Evolutionary conservation across 176 grass and related monocot species (phyloP), one percentile per base, ranked within the genome.

Genomic region (Avena sativa): DNA sequence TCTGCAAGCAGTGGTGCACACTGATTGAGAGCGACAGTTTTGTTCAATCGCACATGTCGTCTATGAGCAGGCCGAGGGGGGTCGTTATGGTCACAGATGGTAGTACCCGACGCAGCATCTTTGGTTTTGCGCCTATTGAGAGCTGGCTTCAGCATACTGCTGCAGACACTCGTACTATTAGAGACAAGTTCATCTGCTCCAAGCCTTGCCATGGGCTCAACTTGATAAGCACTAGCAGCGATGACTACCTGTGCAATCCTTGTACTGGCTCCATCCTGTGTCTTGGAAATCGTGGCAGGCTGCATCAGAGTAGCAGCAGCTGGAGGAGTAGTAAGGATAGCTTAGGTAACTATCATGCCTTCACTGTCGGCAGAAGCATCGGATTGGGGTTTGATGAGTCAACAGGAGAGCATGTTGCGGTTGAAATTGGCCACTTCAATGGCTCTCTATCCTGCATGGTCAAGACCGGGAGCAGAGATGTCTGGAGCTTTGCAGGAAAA

Each of bases 161-260:
- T 38, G 14, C 21, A 20, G 15, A 5, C 4, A 38, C 36, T 38
- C 36, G 36, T 52, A 48, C 56, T 40, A 16, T 38, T 5, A n/a
- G 12, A 2, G 28, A 20, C 44, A 82, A n/a, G 64, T 56, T 82
- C 2, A 19, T 82, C 2, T 82, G 80, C 80, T 82, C 80, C 80
- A 82, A 82, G 64, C 64, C 80, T 3, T 82, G 80, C 64, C 63
- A 70, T 1, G 80, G 80, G 16, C 80, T 82, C 28, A 82, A 82
- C 48, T 10, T 82, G 64, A 70, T 82, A 20, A 82, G 80, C 47
- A 82, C 80, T 25, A 5, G 28, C 63, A 70, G 2, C 19, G 80
- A 82, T 12, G 80, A 82, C 64, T 82, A 55, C 46, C 26, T 82
- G 4, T 82, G 80, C 64, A 82, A 82, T 12, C 80, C 80, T 4